Base-by-base conservation (phyloP, 2,329 filamentous ascomycete species). In the Aspergillus candidus region DNA sequence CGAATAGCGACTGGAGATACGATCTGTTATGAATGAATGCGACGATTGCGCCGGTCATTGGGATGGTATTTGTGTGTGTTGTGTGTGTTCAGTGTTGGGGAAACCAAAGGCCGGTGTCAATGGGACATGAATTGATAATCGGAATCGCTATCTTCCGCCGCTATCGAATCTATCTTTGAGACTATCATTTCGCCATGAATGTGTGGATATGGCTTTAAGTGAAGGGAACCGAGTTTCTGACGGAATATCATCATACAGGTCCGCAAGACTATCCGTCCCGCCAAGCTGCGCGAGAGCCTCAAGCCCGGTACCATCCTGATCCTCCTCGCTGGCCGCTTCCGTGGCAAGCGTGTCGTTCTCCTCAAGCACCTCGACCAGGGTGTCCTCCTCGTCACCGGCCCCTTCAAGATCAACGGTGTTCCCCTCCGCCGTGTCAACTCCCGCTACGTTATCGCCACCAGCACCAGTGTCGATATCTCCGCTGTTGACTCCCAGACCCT, bases 331-430 rank as follows among this genome's bases (percentile, higher is more conserved):
- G 93, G 93, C 69, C 93, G 93, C 70, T 98, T 97, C 88, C 91
- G 93, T 68, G 93, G 93, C 82, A 98, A 98, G 89, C 93, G 93
- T 72, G 93, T 98, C 68, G 81, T 98, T 69, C 89, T 97, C 77
- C 86, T 98, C 73, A 97, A 97, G 84, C 82, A 85, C 75, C 90
- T 98, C 69, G 80, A 88, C 70, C 88, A 96, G 79, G 93, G 93
- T 78, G 88, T 96, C 60, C 89, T 98, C 73, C 88, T 98, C 72
- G 89, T 98, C 67, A 98, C 93, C 71, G 93, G 93, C 67, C 93
- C 93, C 72, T 98, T 97, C 87, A 98, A 97, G 86, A 86, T 98
- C 79, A 98, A 98, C 80, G 93, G 93, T 75, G 93, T 98, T 59
- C 93, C 93, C 63, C 85, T 98, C 69, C 86, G 93, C 77, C 83